phyloP scores from a whole-genome alignment of 1,139 yeast genomes.

The Taphrina confusa region DNA sequence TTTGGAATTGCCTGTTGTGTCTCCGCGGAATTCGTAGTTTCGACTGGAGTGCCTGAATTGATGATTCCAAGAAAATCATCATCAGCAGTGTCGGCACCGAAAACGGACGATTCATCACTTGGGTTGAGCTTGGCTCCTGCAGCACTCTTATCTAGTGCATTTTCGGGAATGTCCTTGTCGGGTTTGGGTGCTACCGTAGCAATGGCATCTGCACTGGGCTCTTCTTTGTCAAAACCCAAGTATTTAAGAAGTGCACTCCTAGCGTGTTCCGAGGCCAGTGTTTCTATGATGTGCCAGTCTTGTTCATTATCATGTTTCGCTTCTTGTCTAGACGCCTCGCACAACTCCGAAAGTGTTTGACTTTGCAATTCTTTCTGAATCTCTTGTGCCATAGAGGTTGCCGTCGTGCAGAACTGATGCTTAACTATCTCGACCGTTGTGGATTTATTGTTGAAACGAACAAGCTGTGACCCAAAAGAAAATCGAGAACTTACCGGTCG shows the following conservation, averaged over 20 bases:
- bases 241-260: constrained; percentile 44
- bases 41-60: neutral
- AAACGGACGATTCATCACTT: constrained; percentile 26
- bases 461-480: constrained; percentile 93
- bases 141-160: too few relatives aligned
- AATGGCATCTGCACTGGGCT: constrained; percentile 39
- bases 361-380: constrained; percentile 62
- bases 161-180: too few relatives aligned
- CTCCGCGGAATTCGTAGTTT: neutral
- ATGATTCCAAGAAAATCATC: constrained; percentile 40
- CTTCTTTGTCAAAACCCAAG: constrained; percentile 42
- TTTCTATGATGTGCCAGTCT: constrained; percentile 76
- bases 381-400: constrained; percentile 50
- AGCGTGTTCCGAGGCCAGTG: constrained; percentile 58
- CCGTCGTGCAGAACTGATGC: constrained; percentile 43
- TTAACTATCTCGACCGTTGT: constrained; percentile 56
- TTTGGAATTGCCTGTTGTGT: neutral
- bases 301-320: constrained; percentile 55
- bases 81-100: constrained; percentile 40
- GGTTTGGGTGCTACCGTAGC: too few relatives aligned
- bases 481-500: constrained; percentile 75
- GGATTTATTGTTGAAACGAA: constrained; percentile 52
- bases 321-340: constrained; percentile 55
- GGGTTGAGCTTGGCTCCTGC: too few relatives aligned
- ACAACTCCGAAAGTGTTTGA: constrained; percentile 58